These are phyloP conservation scores for Knoxia roxburghii DNA, from an alignment of 257 asterid genomes.

Conservation along the genomic window DNA sequence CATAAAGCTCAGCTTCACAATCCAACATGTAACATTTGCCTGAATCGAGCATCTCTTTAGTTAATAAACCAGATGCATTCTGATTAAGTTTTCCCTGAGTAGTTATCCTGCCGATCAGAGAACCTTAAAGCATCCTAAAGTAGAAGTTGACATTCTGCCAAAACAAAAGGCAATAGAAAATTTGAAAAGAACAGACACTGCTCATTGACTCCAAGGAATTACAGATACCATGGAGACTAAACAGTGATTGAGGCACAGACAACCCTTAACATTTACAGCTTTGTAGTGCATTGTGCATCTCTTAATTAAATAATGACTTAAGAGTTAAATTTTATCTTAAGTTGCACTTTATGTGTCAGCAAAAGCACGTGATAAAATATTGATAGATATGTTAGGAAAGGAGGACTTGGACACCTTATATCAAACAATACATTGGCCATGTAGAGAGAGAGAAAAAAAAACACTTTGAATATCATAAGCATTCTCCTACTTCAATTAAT, in stretches of 20 bases:
- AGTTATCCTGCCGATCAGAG: slow-evolving; percentile 48
- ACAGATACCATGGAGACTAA: neutral
- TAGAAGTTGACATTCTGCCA: slow-evolving; percentile 13
- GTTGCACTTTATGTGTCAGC: neutral
- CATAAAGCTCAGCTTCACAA: slow-evolving; percentile 54
- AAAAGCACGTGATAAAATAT: neutral
- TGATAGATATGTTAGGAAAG: no score
- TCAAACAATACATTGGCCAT: no score
- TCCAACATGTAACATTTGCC: slow-evolving; percentile 65
- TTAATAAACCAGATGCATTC: slow-evolving; percentile 39
- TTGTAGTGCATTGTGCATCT: neutral
- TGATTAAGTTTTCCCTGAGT: slow-evolving; percentile 41
- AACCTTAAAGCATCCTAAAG: slow-evolving; percentile 39
- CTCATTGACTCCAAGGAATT: neutral
- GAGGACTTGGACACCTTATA: no score
- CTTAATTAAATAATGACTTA: neutral
- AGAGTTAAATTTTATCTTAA: neutral
- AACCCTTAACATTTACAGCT: neutral
- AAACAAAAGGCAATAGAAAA: slow-evolving; percentile 11
- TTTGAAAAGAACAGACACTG: slow-evolving; percentile 16
- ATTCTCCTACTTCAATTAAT: slow-evolving; percentile 2
- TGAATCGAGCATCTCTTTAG: slow-evolving; percentile 53
- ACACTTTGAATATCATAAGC: neutral
- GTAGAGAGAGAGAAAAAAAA: neutral
- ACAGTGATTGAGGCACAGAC: neutral